phyloP scores from a whole-genome alignment of 2,329 filamentous ascomycete species.

The Metarhizium sp. region DNA sequence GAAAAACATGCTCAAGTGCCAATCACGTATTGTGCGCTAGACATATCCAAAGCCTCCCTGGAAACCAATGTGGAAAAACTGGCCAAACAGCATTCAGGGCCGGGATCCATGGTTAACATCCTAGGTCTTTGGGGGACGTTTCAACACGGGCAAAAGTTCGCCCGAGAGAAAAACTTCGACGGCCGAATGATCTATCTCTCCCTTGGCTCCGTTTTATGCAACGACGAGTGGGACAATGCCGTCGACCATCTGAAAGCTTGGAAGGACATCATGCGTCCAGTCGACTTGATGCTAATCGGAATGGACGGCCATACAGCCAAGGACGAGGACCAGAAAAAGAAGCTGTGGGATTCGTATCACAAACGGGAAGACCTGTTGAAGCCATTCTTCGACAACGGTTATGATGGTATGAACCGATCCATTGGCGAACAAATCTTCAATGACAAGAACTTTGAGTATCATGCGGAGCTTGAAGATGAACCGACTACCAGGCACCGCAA shows the following conservation, averaged over 20 bases:
- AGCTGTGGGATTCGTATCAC: constrained; percentile 32
- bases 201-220: constrained; percentile 32
- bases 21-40: constrained; percentile 28
- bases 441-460: constrained; percentile 28
- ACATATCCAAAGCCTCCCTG: constrained; percentile 28
- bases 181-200: constrained; percentile 28
- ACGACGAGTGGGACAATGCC: constrained; percentile 27
- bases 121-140: constrained; percentile 32
- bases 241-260: constrained; percentile 25
- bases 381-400: constrained; percentile 29
- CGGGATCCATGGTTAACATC: constrained; percentile 20
- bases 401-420: constrained; percentile 26
- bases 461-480: constrained; percentile 24
- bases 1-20: constrained; percentile 16
- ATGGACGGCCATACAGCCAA: constrained; percentile 31
- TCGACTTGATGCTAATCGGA: constrained; percentile 28
- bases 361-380: constrained; percentile 24
- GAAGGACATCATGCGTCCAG: constrained; percentile 23
- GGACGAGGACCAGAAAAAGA: constrained; percentile 19
- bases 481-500: constrained; percentile 31
- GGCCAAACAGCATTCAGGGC: constrained; percentile 16
- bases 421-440: constrained; percentile 24
- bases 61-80: constrained; percentile 24
- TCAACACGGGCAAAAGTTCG: constrained; percentile 22
- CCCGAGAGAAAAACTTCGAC: constrained; percentile 16